Percentiles rank a stretch among this genome's conserved stretches.
phyloP scores from a whole-genome alignment of 108 stramenopile species.

The Cyclotella sp. region DNA sequence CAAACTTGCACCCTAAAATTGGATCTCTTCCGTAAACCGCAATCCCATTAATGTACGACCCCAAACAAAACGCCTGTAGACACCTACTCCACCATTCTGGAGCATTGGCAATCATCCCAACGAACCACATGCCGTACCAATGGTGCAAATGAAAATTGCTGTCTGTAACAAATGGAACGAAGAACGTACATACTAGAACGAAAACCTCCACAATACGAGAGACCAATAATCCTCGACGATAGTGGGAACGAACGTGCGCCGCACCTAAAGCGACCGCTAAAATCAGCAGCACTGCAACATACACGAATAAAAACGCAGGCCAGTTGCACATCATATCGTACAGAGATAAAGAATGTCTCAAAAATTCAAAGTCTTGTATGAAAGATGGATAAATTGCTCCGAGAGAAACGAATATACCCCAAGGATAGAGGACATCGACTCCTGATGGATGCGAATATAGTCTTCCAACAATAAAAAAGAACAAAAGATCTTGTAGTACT shows the following conservation, averaged over 20 bases:
- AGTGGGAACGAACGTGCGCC: constrained; percentile 47
- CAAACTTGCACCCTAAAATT: constrained; percentile 68
- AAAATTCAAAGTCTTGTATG: constrained; percentile 48
- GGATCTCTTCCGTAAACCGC: constrained; percentile 80
- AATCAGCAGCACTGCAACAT: constrained; percentile 51
- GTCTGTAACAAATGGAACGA: constrained; percentile 48
- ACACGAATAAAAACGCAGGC: constrained; percentile 65
- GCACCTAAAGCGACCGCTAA: constrained; percentile 39
- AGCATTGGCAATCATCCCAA: constrained; percentile 69
- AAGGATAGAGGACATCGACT: constrained; percentile 55
- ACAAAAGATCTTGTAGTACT: constrained; percentile 61
- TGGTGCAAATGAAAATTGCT: constrained; percentile 79
- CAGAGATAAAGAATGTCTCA: constrained; percentile 66
- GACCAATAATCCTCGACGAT: constrained; percentile 33
- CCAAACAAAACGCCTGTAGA: constrained; percentile 64
- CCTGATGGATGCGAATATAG: constrained; percentile 53
- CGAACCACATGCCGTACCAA: constrained; percentile 65
- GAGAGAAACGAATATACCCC: constrained; percentile 41
- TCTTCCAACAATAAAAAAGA: constrained; percentile 75
- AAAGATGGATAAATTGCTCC: constrained; percentile 60
- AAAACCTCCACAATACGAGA: constrained; percentile 57
- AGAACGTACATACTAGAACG: constrained; percentile 47
- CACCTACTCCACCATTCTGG: constrained; percentile 58
- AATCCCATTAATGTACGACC: constrained; percentile 70
- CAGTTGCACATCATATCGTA: constrained; percentile 75